Base-by-base conservation (phyloP, 2,329 filamentous ascomycete genomes). In the Calycina herbarum region DNA sequence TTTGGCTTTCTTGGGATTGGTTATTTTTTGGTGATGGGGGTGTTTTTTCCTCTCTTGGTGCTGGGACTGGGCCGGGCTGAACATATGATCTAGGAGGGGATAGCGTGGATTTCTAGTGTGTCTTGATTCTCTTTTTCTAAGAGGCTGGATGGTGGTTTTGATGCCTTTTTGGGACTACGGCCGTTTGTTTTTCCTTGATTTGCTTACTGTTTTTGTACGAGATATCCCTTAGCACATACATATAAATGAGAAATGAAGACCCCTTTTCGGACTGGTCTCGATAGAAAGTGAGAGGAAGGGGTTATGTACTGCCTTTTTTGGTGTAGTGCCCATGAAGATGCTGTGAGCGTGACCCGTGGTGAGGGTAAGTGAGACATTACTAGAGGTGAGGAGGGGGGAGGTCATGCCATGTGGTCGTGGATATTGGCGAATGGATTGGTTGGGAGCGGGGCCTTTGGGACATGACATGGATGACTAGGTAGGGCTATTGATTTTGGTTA, bases 91-190 rank as follows among this genome's bases (percentile, higher is more conserved):
- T 48, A 6, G 10, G 20, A 51, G 20, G 45, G 45, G 45, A 51
- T 51, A 24, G 45, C 45, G 45, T 27, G 5, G 3, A 27, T 51
- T 51, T 51, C 20, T 51, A 51, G 45, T 51, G n/a, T 51, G n/a
- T 24, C 17, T 5, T 10, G 24, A 6, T 51, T 7, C 10, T 3
- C 20, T 11, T 51, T 51, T 51, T 51, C 45, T 51, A 6, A 45
- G 45, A 51, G 45, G 45, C 6, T 24, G 20, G 45, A 10, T 20
- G 45, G 45, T 8, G 20, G 17, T 51, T 51, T 51, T 51, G 45
- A 11, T 51, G n/a, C 45, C 45, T 24, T 51, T 51, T 51, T 51
- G n/a, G 45, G 45, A 51, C 45, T 51, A 51, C n/a, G 45, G n/a
- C 45, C n/a, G n/a, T 24, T 24, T 45, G 1, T 20, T 20, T 51